Conservation (phyloP, 1,284 basidiomycete species). For the Leucoagaricus sp. region DNA sequence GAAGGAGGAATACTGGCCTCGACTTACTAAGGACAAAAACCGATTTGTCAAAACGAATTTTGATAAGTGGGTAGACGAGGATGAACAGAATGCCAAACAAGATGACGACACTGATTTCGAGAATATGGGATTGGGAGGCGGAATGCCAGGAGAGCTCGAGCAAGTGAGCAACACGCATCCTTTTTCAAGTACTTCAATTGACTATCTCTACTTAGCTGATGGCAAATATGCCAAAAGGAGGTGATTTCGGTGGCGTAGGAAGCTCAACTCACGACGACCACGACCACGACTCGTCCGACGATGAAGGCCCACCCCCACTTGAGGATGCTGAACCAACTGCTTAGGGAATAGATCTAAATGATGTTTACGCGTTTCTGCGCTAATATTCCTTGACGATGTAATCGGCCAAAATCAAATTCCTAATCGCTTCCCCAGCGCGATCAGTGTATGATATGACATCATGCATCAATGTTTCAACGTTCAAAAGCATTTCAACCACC, state of each 20-base stretch:
- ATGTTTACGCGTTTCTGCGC: background rate
- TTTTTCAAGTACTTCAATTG: slow-evolving; percentile 9
- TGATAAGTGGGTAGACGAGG: slow-evolving; percentile 92
- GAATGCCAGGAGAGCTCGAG: slow-evolving; percentile 51
- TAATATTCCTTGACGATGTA: background rate
- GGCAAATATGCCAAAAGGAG: slow-evolving; percentile 52
- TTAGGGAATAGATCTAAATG: slow-evolving; percentile 28
- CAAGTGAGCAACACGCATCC: slow-evolving; percentile 42
- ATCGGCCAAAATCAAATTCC: too few relatives aligned
- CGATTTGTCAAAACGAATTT: slow-evolving; percentile 91
- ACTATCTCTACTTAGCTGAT: slow-evolving; percentile 56
- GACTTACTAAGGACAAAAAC: slow-evolving; percentile 85
- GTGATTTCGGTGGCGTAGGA: slow-evolving; percentile 27
- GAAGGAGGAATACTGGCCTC: slow-evolving; percentile 83
- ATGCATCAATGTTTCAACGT: too few relatives aligned
- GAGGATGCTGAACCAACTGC: slow-evolving; percentile 53
- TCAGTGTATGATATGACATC: background rate
- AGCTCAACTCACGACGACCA: slow-evolving; percentile 33
- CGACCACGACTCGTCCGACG: slow-evolving; percentile 57
- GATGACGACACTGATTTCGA: slow-evolving; percentile 47
- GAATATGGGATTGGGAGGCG: slow-evolving; percentile 43
- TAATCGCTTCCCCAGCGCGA: too few relatives aligned
- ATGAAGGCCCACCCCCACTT: slow-evolving; percentile 75
- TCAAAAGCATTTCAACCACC: too few relatives aligned
- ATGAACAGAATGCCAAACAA: slow-evolving; percentile 81